Conservation (phyloP, 2,329 filamentous ascomycete genomes). For the Cercospora sojina region DNA sequence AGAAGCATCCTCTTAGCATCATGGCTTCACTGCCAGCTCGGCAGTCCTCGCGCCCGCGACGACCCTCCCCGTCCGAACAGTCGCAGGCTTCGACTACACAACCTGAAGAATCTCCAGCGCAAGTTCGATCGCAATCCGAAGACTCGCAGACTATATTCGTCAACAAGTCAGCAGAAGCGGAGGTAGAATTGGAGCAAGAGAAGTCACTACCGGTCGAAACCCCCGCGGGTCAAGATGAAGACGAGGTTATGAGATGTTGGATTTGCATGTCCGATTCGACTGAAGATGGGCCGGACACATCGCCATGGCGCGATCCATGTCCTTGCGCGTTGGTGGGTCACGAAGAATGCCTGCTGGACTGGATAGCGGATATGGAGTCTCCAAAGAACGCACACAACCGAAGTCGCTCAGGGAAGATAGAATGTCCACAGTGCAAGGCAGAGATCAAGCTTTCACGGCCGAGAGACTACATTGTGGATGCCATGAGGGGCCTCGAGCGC, state of each 20-base stretch:
- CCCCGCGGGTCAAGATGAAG: conserved; percentile 30
- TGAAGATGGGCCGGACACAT: conserved; percentile 60
- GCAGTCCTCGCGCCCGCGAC: conserved; percentile 27
- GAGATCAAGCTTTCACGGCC: conserved; percentile 75
- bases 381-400: conserved; percentile 52
- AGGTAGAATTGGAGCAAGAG: conserved; percentile 13
- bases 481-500: conserved; percentile 60
- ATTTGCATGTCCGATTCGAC: conserved; percentile 67
- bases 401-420: conserved; percentile 58
- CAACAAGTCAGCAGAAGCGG: conserved; percentile 35
- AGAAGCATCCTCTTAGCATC: not conserved
- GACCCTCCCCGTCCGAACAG: conserved; percentile 24
- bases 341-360: conserved; percentile 83
- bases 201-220: conserved; percentile 16
- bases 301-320: conserved; percentile 82
- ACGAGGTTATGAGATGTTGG: conserved; percentile 60
- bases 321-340: conserved; percentile 88
- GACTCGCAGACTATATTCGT: conserved; percentile 50
- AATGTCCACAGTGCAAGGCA: conserved; percentile 87
- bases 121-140: conserved; percentile 41
- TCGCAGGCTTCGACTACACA: conserved; percentile 19
- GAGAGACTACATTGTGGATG: conserved; percentile 68
- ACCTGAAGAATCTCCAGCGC: conserved; percentile 19
- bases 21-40: conserved; percentile 47
- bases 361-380: conserved; percentile 85